phyloP scores from a whole-genome alignment of 257 asterid species.

The Lycium barbarum region DNA sequence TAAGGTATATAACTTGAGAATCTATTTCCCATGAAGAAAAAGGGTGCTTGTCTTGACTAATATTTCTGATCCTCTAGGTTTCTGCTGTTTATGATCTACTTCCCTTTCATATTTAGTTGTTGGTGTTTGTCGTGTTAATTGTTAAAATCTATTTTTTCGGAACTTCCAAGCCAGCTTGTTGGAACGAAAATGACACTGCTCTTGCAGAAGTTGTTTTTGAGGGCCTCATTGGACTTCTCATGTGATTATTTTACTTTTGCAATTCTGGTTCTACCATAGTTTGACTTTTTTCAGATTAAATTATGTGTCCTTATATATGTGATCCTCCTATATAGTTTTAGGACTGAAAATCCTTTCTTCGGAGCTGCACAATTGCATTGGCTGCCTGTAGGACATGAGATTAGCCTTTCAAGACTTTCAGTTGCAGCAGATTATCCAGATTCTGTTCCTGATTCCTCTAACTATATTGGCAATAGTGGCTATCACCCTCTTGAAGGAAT shows the following conservation, averaged over 20 bases:
- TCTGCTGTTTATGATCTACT: neutral
- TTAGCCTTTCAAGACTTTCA: conserved; percentile 57
- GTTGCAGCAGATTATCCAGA: conserved; percentile 92
- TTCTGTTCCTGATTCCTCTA: conserved; percentile 73
- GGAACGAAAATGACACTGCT: neutral
- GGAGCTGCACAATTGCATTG: conserved; percentile 59
- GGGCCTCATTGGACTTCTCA: neutral
- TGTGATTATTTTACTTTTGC: neutral
- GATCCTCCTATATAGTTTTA: conserved; percentile 48
- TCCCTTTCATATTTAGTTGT: neutral
- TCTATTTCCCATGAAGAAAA: neutral
- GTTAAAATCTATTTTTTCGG: neutral
- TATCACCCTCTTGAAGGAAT: conserved; percentile 89
- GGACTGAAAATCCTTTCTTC: conserved; percentile 53
- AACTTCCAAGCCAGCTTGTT: neutral
- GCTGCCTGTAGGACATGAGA: conserved; percentile 51
- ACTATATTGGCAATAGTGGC: conserved; percentile 48
- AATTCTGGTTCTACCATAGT: neutral
- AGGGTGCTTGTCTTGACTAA: neutral
- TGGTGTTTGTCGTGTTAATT: neutral
- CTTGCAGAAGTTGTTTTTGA: neutral
- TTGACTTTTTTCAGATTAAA: neutral
- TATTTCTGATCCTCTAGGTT: neutral
- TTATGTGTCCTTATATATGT: neutral
- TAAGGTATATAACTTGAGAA: conserved; percentile 53